Evolutionary conservation across 2,329 filamentous ascomycete genomes (phyloP).

Genomic region (Lecanosticta acicola): DNA sequence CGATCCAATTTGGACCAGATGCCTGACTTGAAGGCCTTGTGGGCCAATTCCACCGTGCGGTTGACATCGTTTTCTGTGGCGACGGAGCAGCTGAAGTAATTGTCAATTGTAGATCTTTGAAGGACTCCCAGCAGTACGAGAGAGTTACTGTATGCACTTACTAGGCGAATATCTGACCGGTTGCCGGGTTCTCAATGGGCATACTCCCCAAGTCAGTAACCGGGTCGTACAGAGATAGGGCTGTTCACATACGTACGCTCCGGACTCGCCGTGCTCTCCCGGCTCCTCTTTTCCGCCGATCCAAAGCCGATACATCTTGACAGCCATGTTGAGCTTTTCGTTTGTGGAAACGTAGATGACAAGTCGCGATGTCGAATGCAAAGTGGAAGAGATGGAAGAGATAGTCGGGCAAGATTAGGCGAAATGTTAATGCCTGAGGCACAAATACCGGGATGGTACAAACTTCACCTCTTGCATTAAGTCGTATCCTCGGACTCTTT

Average conservation of each 20-base stretch:
- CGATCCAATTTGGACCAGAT: conserved; percentile 54
- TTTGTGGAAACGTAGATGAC: neutral
- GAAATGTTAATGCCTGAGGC: neutral
- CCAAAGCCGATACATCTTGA: conserved; percentile 33
- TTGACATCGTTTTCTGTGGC: conserved; percentile 63
- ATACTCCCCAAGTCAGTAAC: conserved; percentile 38
- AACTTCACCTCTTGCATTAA: neutral
- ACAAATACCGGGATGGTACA: neutral
- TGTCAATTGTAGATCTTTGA: no score
- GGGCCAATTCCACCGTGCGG: conserved; percentile 62
- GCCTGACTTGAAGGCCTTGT: conserved; percentile 60
- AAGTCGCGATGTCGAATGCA: neutral
- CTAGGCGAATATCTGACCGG: conserved; percentile 49
- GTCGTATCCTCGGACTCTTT: no score
- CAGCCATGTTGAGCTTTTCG: neutral
- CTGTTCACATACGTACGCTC: conserved; percentile 40
- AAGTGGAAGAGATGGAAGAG: neutral
- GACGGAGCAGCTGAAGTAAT: conserved; percentile 49
- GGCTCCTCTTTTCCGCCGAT: conserved; percentile 38
- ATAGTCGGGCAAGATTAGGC: neutral
- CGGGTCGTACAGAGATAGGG: neutral
- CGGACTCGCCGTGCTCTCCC: conserved; percentile 33
- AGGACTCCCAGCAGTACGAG: neutral
- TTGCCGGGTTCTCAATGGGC: conserved; percentile 50
- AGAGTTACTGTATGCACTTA: conserved; percentile 22